These are phyloP conservation scores for Spathaspora passalidarum DNA, from an alignment of 805 yeast genomes.

Conservation along the genomic window DNA sequence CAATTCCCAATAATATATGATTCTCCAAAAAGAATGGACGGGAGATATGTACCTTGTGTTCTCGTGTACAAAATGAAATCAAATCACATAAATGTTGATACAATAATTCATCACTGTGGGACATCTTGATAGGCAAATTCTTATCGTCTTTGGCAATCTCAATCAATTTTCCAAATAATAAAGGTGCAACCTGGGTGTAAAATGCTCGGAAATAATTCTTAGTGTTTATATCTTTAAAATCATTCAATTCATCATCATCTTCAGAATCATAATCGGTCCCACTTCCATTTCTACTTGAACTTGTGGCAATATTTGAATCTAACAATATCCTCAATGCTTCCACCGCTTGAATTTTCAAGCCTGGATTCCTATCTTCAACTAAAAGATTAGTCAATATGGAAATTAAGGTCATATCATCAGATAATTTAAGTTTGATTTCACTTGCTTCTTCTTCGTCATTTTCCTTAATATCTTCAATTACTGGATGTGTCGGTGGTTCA, in stretches of 20 bases:
- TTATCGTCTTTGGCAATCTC: conserved; percentile 18
- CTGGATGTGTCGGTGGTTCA: conserved; percentile 20
- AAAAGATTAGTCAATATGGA: conserved; percentile 56
- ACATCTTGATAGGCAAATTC: conserved; percentile 6
- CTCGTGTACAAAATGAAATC: conserved; percentile 60
- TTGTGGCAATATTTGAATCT: conserved; percentile 49
- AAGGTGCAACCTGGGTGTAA: conserved; percentile 60
- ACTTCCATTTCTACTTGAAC: conserved; percentile 5
- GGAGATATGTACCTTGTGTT: conserved; percentile 57
- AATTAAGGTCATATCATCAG: conserved; percentile 59
- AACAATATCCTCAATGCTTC: conserved; percentile 78
- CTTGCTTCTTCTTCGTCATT: conserved; percentile 8
- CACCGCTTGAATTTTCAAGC: conserved; percentile 75
- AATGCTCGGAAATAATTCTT: conserved; percentile 54
- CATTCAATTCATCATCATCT: conserved; percentile 14
- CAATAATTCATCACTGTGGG: conserved; percentile 35
- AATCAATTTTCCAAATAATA: conserved; percentile 49
- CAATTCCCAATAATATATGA: conserved; percentile 54
- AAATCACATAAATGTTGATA: conserved; percentile 67
- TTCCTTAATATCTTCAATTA: conserved; percentile 8
- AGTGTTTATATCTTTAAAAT: conserved; percentile 33
- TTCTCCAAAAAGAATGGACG: conserved; percentile 63
- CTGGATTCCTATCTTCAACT: conserved; percentile 60
- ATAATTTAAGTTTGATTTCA: conserved; percentile 28
- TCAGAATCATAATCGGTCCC: conserved; percentile 3